Evolutionary conservation across 352 stramenopile species (phyloP), one percentile per base, ranked within the genome.

Genomic region (Globisporangium yorkense): DNA sequence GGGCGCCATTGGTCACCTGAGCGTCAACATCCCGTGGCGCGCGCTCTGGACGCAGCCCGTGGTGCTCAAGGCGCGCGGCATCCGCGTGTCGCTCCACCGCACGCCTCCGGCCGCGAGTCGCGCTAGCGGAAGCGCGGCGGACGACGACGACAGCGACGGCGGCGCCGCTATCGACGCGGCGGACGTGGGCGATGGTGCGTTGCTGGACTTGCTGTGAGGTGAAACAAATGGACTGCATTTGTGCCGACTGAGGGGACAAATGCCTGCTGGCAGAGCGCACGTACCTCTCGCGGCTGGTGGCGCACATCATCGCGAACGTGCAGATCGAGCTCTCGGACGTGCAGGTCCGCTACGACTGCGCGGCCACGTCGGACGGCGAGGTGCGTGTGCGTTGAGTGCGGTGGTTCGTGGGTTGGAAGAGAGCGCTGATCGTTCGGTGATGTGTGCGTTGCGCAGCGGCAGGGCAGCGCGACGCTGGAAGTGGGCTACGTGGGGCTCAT

Each of bases 221-320:
- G 33, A 7, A 2, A 12, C 33, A 12, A 9, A 39, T 12, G 33
- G 33, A 2, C 33, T 7, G 33, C 18, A 27, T 12, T 7, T 33
- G 20, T 12, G 55, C 37, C 35, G 27, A 48, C 21, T 44, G 9
- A 31, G 3, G 40, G 4, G 21, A 24, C 21, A 24, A 24, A 24
- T 24, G 21, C 18, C 10, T 18, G 24, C 31, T 16, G 51, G 44
- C 24, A 86, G 83, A 92, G 61, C 73, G 84, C 45, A 92, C 86
- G 35, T 95, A 95, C 65, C 61, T 95, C 13, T 93, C 84, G 33
- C 72, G 79, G 53, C 50, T 95, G 50, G 81, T 95, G 27, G 79
- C 82, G 13, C 83, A 92, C 57, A 92, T 95, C 57, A 88, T 95
- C 57, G 70, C 78, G 46, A 95, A 95, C 62, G 80, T 95, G 12